Evolutionary conservation across 208 protist genomes (phyloP).

Genomic region (Trypanosoma rangeli): DNA sequence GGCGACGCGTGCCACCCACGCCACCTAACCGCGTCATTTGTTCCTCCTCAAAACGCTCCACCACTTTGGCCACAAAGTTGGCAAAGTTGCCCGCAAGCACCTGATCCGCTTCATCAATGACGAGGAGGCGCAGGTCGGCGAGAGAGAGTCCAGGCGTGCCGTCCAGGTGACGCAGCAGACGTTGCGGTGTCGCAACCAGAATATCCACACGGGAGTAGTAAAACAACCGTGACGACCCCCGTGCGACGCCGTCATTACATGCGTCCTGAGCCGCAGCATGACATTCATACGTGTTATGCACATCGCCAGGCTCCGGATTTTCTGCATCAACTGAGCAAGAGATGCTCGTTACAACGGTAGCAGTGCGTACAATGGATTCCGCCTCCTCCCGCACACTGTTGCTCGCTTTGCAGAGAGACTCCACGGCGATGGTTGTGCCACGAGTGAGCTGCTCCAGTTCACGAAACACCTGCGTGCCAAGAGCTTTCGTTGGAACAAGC

Average conservation of each 20-base stretch:
- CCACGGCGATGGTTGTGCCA: conserved; percentile 60
- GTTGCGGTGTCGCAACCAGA: conserved; percentile 82
- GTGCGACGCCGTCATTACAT: neutral
- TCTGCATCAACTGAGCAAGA: neutral
- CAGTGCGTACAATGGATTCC: conserved; percentile 49
- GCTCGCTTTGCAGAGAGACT: conserved; percentile 64
- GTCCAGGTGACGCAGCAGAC: conserved; percentile 79
- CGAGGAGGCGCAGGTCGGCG: conserved; percentile 60
- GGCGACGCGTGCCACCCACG: conserved; percentile 5
- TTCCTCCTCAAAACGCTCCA: conserved; percentile 75
- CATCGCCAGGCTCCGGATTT: neutral
- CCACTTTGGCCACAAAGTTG: conserved; percentile 74
- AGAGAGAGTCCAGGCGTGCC: conserved; percentile 61
- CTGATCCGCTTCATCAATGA: conserved; percentile 91
- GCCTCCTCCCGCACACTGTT: conserved; percentile 44
- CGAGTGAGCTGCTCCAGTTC: conserved; percentile 66
- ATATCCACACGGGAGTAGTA: conserved; percentile 83
- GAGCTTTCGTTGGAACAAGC: conserved; percentile 76
- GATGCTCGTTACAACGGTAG: conserved; percentile 18
- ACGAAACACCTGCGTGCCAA: conserved; percentile 78
- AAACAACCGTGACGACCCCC: conserved; percentile 1
- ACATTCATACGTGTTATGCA: neutral
- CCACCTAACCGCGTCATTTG: conserved; percentile 17
- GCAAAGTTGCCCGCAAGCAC: conserved; percentile 81
- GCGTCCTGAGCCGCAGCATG: neutral